Base-by-base conservation (phyloP, 805 yeast genomes). In the Brettanomyces anomalus region DNA sequence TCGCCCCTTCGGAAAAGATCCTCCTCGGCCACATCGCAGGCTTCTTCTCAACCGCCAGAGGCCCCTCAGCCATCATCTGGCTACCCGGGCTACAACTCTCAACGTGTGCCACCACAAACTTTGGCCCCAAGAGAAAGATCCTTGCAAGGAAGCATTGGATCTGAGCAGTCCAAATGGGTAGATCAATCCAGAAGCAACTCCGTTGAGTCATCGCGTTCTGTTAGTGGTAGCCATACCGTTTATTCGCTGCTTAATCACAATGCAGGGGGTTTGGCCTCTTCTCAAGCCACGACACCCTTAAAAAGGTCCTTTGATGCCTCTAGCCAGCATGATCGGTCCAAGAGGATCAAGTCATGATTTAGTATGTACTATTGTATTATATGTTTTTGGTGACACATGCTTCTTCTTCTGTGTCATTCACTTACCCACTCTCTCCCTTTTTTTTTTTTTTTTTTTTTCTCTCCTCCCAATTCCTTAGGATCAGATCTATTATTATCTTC, bases 231-330 rank as follows among this genome's bases (percentile, higher is more conserved):
- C 3, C 45, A 50, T 30, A 52, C 56, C 3, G 55, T 54, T 19
- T 47, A 51, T 37, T 52, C 56, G 13, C 40, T 54, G 35, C 39
- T 54, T 41, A 54, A 54, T 36, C 56, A 32, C 14, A 7, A 24
- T 14, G 30, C 14, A 3, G 32, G 31, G 31, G 18, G 21, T 5
- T 7, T 13, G 17, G 7, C 13, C 18, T 24, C 28, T 8, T 8
- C 35, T 13, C 35, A 33, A 14, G 14, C 35, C 35, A 15, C 35
- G 14, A 24, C 28, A 24, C 28, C 28, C 10, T 24, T 24, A 11
- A 24, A 24, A 24, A 24, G 28, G 10, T 24, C 28, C 10, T 24
- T 24, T 24, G 28, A 24, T 11, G 28, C 28, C 28, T 24, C 28
- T 11, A 24, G 28, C 10, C 28, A 24, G 28, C 28, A 11, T 24